A percentile compares a stretch with the other conserved stretches of the same genome.
Evolutionary conservation across 2,329 filamentous ascomycete species (phyloP).

Genomic region (Cladosporium sp.): DNA sequence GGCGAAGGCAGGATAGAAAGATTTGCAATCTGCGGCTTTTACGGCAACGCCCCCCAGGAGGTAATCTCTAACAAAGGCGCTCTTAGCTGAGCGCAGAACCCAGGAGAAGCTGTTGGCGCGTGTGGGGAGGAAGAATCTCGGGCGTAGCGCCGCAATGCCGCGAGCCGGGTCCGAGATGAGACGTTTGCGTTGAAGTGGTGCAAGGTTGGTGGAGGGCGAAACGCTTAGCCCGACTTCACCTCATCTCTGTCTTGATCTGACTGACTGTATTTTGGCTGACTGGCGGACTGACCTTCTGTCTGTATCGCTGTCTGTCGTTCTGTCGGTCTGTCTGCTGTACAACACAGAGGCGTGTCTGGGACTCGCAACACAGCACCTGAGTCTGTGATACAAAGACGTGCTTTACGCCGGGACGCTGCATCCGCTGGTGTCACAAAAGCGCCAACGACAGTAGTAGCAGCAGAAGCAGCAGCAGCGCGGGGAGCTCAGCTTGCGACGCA

Average conservation of each 20-base stretch:
- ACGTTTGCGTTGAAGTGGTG: too few relatives aligned
- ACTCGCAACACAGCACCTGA: slow-evolving; percentile 1
- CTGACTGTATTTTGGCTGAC: too few relatives aligned
- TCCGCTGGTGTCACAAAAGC: background rate
- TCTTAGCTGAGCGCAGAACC: slow-evolving; percentile 12
- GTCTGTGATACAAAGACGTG: background rate
- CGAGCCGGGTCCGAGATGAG: slow-evolving; percentile 5
- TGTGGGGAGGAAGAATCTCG: slow-evolving; percentile 9
- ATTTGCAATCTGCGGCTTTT: slow-evolving; percentile 10
- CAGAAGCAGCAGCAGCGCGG: background rate
- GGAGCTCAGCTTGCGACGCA: slow-evolving; percentile 1
- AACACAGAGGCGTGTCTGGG: background rate
- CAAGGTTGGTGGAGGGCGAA: background rate
- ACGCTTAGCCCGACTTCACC: slow-evolving; percentile 7
- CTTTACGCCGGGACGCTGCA: background rate
- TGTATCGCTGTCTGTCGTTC: too few relatives aligned
- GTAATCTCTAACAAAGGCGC: slow-evolving; percentile 1
- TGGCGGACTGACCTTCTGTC: too few relatives aligned
- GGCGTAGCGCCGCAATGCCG: slow-evolving; percentile 6
- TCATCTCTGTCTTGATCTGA: background rate
- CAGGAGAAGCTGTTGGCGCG: slow-evolving; percentile 10
- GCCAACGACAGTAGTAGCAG: too few relatives aligned
- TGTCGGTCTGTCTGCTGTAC: background rate
- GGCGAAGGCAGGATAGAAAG: slow-evolving; percentile 1
- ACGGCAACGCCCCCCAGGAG: too few relatives aligned